A percentile compares a stretch with the other conserved stretches of the same genome.
Evolutionary conservation across 73 alveolate species (phyloP).

Genomic region (Tetrahymena thermophila): DNA sequence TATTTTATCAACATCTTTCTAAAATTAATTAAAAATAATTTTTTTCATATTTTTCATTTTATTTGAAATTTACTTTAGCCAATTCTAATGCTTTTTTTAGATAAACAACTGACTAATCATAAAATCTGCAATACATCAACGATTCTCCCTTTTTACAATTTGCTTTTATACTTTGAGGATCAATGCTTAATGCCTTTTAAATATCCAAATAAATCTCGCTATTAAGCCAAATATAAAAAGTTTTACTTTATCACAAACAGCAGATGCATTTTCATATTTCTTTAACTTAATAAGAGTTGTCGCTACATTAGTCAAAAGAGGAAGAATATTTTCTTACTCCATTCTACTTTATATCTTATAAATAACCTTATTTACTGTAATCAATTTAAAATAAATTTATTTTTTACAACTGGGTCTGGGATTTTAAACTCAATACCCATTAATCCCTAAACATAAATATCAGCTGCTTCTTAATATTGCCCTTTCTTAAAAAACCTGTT

Average conservation of each 20-base stretch:
- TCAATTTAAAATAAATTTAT: not conserved
- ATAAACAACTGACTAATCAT: not conserved
- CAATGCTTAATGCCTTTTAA: not conserved
- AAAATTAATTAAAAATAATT: not conserved
- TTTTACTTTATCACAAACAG: not conserved
- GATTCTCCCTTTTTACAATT: not conserved
- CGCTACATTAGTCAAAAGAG: not conserved
- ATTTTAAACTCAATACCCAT: not conserved
- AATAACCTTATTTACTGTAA: not conserved
- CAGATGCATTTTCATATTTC: not conserved
- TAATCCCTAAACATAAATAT: not conserved
- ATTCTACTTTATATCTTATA: not conserved
- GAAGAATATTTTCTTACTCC: not conserved
- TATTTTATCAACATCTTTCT: not conserved
- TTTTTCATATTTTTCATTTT: not conserved
- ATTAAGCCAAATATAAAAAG: not conserved
- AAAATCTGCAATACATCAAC: not conserved
- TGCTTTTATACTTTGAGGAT: not conserved
- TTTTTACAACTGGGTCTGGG: not conserved
- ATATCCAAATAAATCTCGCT: not conserved
- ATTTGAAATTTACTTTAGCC: not conserved
- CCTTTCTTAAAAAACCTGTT: not conserved
- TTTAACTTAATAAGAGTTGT: not conserved
- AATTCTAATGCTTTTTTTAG: not conserved
- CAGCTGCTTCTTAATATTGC: not conserved